A percentile compares a stretch with the other conserved stretches of the same genome.
Evolutionary conservation across 2,329 filamentous ascomycete species (phyloP).

Genomic region (Monascus ruber): DNA sequence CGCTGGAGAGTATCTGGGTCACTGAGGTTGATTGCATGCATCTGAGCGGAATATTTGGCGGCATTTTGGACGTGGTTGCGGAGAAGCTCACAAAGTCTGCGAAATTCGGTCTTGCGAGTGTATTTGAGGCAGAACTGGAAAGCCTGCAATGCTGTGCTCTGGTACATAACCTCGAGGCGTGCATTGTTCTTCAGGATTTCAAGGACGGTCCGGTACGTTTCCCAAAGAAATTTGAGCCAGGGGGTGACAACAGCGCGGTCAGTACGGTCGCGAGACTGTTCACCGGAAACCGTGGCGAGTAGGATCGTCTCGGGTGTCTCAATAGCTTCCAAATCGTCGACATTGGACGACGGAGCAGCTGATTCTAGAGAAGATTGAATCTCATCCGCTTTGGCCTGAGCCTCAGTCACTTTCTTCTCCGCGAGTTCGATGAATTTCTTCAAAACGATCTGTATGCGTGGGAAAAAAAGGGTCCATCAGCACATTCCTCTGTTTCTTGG

Average conservation of each 20-base stretch:
- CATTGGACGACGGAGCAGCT: conserved; percentile 56
- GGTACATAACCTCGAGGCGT: conserved; percentile 92
- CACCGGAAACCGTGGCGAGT: conserved; percentile 91
- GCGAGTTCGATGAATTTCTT: conserved; percentile 98
- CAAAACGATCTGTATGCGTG: conserved; percentile 58
- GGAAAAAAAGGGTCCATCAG: neutral
- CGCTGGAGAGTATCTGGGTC: conserved; percentile 95
- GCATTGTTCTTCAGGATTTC: conserved; percentile 99
- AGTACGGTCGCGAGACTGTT: conserved; percentile 93
- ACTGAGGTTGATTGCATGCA: conserved; percentile 98
- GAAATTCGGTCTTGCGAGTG: conserved; percentile 97
- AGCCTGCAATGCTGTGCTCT: conserved; percentile 93
- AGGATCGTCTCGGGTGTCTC: conserved; percentile 98
- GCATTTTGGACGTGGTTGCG: conserved; percentile 98
- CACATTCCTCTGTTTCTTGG: neutral
- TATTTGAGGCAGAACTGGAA: conserved; percentile 99
- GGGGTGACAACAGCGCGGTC: conserved; percentile 97
- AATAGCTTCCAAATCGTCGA: conserved; percentile 92
- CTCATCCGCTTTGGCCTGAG: conserved; percentile 91
- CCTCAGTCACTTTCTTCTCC: conserved; percentile 88
- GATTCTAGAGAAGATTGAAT: conserved; percentile 80
- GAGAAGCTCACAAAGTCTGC: conserved; percentile 91
- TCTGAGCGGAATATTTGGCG: conserved; percentile 96
- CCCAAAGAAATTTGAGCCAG: conserved; percentile 99
- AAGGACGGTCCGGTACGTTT: conserved; percentile 95